Percentiles rank a stretch among this genome's conserved stretches.
Evolutionary conservation across 495 filamentous ascomycete genomes (phyloP).

Genomic region (Physcia stellaris): DNA sequence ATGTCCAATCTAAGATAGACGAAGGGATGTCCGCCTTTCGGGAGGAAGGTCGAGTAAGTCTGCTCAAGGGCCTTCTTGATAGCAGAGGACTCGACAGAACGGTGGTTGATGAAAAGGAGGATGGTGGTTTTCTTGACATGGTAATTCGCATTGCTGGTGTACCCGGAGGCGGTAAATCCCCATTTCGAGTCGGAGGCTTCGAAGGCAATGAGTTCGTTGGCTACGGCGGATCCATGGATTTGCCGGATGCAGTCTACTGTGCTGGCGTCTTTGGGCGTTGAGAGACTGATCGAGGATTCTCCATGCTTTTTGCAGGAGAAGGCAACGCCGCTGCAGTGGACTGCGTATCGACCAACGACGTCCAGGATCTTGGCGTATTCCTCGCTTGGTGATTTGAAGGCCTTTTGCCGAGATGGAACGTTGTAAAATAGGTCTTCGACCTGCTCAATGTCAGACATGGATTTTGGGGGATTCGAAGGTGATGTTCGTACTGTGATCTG

Average conservation of each 20-base stretch:
- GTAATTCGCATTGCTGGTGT: slow-evolving; percentile 91
- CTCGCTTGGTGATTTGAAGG: slow-evolving; percentile 84
- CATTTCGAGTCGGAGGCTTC: slow-evolving; percentile 57
- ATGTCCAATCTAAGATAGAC: slow-evolving; percentile 88
- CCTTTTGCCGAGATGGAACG: slow-evolving; percentile 71
- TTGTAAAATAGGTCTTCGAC: slow-evolving; percentile 98
- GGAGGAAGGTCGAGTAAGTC: slow-evolving; percentile 78
- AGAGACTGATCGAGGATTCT: slow-evolving; percentile 67
- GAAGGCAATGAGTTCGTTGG: slow-evolving; percentile 79
- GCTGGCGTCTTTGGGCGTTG: slow-evolving; percentile 56
- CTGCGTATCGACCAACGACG: slow-evolving; percentile 82
- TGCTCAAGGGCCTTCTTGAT: slow-evolving; percentile 87
- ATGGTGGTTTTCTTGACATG: slow-evolving; percentile 82
- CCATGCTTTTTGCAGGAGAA: slow-evolving; percentile 97
- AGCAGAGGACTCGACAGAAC: slow-evolving; percentile 83
- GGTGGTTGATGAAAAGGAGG: slow-evolving; percentile 93
- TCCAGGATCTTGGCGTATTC: slow-evolving; percentile 98
- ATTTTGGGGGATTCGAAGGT: background rate
- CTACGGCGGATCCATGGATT: slow-evolving; percentile 73
- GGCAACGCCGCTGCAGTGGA: slow-evolving; percentile 83
- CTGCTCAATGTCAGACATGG: slow-evolving; percentile 22
- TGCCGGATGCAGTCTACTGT: slow-evolving; percentile 76
- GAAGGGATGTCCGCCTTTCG: slow-evolving; percentile 92
- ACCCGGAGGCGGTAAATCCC: slow-evolving; percentile 70
- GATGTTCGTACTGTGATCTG: slow-evolving; percentile 61